phyloP scores from a whole-genome alignment of 306 rosid genomes.

The Trifolium pratense region DNA sequence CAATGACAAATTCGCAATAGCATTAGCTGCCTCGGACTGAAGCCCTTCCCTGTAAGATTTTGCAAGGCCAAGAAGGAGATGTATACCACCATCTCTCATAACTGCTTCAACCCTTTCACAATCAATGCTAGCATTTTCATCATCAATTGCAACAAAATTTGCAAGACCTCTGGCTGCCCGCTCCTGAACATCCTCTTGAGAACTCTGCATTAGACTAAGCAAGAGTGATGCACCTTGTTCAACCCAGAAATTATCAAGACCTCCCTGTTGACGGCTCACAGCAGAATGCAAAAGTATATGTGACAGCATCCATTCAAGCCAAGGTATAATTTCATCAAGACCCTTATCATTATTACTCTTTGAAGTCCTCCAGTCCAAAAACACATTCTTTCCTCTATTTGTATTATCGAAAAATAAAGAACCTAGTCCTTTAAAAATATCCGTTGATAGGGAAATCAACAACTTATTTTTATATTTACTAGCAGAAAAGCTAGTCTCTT shows the following conservation, averaged over 20 bases:
- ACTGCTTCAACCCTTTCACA: slow-evolving; percentile 94
- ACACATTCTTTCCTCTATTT: no score
- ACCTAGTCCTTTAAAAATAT: no score
- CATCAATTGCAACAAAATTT: slow-evolving; percentile 92
- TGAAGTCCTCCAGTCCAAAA: no score
- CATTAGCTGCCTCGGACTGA: slow-evolving; percentile 99
- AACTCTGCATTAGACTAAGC: slow-evolving; percentile 97
- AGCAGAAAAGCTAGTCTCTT: no score
- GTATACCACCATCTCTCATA: slow-evolving; percentile 94
- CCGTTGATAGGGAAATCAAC: no score
- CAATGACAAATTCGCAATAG: slow-evolving; percentile 96
- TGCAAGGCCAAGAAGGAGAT: slow-evolving; percentile 87
- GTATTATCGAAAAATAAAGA: no score
- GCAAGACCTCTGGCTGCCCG: slow-evolving; percentile 99
- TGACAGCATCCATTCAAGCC: no score
- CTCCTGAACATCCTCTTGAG: slow-evolving; percentile 98
- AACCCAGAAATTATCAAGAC: slow-evolving; percentile 90
- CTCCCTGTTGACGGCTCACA: no score
- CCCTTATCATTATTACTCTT: no score
- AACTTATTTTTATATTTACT: no score
- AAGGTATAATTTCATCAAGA: no score
- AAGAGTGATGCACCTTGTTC: slow-evolving; percentile 89
- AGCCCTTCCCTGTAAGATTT: slow-evolving; percentile 99
- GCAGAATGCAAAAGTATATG: no score
- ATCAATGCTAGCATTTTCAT: slow-evolving; percentile 89